Evolutionary conservation across 1,284 basidiomycete genomes (phyloP), one percentile per base, ranked within the genome.

Genomic region (Ustilago bromivora): DNA sequence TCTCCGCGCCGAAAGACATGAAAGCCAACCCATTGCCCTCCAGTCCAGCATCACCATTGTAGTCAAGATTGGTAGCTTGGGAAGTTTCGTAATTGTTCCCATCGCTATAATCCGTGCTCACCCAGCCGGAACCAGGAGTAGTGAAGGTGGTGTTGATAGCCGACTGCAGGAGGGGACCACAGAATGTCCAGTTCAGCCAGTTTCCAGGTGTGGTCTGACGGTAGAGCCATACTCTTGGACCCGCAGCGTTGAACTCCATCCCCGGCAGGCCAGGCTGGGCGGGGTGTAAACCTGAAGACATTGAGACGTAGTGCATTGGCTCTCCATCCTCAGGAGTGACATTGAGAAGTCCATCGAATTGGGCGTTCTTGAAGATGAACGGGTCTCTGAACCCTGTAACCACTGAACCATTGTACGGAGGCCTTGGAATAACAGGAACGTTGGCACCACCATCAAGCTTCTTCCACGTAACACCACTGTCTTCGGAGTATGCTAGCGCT

Each of bases 311-410:
- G 46, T 59, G 57, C 62, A 56, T 56, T 43, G 32, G 19, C 15
- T 55, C 23, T n/a, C 56, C 58, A 19, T 46, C 49, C n/a, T 17
- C 7, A 7, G 43, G 5, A 19, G 28, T 55, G 53, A 61, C 47
- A 55, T 51, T 53, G 35, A 76, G 61, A 5, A 67, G 41, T 3
- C 56, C 35, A 40, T 76, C 73, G 31, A 76, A 62, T 7, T 55
- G 12, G 12, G 43, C 55, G 34, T 70, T 76, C n/a, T 54, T 56
- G 54, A 76, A 65, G 52, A 76, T 57, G 47, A 51, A 76, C 0
- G 73, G 73, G 41, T 76, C 73, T 15, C 73, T 35, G 53, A 76
- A 76, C 0, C 73, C 73, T 2, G 73, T 76, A 2, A 76, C 73
- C 3, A 66, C 61, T 13, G 61, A 54, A 1, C 65, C 73, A 12